Percentiles rank a stretch among this genome's conserved stretches.
phyloP scores from a whole-genome alignment of 2,329 filamentous ascomycete species.

The Rasamsonia emersonii region DNA sequence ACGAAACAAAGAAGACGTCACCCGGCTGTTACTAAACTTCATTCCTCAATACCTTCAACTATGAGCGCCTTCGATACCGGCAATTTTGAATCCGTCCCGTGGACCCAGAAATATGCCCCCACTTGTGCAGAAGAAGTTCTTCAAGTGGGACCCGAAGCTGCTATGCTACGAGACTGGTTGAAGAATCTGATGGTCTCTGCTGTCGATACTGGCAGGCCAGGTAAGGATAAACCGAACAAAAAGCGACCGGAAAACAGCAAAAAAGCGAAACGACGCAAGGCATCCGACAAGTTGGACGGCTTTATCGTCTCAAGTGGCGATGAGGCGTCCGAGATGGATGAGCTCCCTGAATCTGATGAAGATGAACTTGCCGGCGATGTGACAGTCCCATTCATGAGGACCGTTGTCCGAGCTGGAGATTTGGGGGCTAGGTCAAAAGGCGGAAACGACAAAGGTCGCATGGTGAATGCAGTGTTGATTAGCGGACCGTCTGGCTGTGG shows the following conservation, averaged over 20 bases:
- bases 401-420: constrained; percentile 35
- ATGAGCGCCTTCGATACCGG: constrained; percentile 75
- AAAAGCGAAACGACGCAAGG: constrained; percentile 56
- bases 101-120: constrained; percentile 82
- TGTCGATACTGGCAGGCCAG: constrained; percentile 53
- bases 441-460: constrained; percentile 42
- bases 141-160: constrained; percentile 61
- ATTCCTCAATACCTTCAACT: constrained; percentile 48
- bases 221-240: constrained; percentile 21
- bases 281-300: constrained; percentile 62
- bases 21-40: constrained; percentile 52
- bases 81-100: constrained; percentile 62
- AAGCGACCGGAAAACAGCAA: constrained; percentile 15
- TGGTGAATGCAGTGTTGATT: constrained; percentile 69
- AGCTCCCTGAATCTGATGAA: constrained; percentile 54
- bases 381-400: constrained; percentile 28
- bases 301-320: constrained; percentile 76
- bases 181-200: constrained; percentile 64
- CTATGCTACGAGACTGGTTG: constrained; percentile 73
- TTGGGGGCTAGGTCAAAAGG: constrained; percentile 25
- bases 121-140: constrained; percentile 60
- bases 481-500: constrained; percentile 86
- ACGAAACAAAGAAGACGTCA: constrained; percentile 31
- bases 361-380: constrained; percentile 33
- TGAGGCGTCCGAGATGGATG: constrained; percentile 60